phyloP scores from a whole-genome alignment of 2,329 filamentous ascomycete species.

The Corynespora cassiicola region DNA sequence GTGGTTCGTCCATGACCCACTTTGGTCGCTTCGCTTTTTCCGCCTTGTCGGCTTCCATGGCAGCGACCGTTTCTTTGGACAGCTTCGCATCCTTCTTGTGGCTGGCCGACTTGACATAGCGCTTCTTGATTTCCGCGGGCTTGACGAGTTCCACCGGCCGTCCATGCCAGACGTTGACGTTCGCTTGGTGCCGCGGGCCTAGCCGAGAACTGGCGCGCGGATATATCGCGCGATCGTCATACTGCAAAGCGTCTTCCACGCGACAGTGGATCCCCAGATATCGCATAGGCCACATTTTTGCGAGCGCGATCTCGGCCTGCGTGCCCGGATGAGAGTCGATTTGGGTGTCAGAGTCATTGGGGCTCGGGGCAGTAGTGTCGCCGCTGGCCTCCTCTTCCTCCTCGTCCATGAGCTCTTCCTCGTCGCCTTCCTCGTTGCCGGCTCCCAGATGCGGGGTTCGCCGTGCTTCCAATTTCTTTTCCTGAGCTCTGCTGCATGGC shows the following conservation, averaged over 20 bases:
- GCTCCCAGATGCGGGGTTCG: slow-evolving; percentile 77
- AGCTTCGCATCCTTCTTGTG: slow-evolving; percentile 79
- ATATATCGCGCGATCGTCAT: slow-evolving; percentile 92
- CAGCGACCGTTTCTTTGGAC: slow-evolving; percentile 79
- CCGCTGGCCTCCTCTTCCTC: slow-evolving; percentile 72
- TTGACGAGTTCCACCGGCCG: slow-evolving; percentile 90
- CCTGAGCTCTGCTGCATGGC: slow-evolving; percentile 93
- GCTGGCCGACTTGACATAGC: slow-evolving; percentile 65
- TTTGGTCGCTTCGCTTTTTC: slow-evolving; percentile 83
- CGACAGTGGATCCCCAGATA: slow-evolving; percentile 96
- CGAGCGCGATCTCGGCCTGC: slow-evolving; percentile 87
- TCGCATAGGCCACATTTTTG: slow-evolving; percentile 93
- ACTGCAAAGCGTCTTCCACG: slow-evolving; percentile 93
- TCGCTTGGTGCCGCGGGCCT: slow-evolving; percentile 89
- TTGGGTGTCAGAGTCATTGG: slow-evolving; percentile 54
- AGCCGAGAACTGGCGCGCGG: slow-evolving; percentile 92
- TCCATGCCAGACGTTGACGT: slow-evolving; percentile 83
- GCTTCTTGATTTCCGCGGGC: slow-evolving; percentile 82
- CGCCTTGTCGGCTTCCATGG: slow-evolving; percentile 80
- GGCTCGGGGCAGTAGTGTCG: slow-evolving; percentile 66
- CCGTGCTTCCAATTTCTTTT: slow-evolving; percentile 87
- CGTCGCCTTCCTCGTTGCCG: slow-evolving; percentile 61
- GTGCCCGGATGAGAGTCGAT: slow-evolving; percentile 70
- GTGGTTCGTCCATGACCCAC: slow-evolving; percentile 91
- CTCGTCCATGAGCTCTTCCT: slow-evolving; percentile 69